Conservation (phyloP, 768 basidiomycete genomes). For the Mycena sanguinolenta region DNA sequence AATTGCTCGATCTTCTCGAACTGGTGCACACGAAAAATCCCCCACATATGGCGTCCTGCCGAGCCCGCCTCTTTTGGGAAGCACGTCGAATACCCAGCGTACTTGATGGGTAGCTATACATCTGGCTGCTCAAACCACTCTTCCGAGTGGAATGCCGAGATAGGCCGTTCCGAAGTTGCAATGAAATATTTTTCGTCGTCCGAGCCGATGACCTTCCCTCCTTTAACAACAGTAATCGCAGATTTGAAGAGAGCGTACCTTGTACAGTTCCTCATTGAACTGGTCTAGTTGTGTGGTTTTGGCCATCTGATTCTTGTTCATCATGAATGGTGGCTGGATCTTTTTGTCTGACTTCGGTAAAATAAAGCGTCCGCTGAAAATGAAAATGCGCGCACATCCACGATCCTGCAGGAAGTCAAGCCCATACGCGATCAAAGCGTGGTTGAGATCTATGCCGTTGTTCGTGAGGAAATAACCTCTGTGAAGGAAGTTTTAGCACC, state of each 20-base stretch:
- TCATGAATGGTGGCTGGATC: conserved; percentile 97
- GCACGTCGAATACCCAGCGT: conserved; percentile 92
- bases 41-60: conserved; percentile 98
- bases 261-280: conserved; percentile 99
- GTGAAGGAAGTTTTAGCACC: conserved; percentile 96
- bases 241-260: conserved; percentile 48
- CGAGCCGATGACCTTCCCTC: conserved; percentile 78
- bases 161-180: conserved; percentile 98
- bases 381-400: conserved; percentile 52
- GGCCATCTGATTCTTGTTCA: conserved; percentile 97
- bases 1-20: conserved; percentile 99
- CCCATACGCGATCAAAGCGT: conserved; percentile 94
- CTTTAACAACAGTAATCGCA: background rate
- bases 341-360: conserved; percentile 71
- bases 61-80: conserved; percentile 99
- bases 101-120: conserved; percentile 90
- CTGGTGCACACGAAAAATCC: conserved; percentile 99
- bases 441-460: conserved; percentile 97
- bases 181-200: conserved; percentile 99
- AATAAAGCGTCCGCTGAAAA: background rate
- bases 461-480: conserved; percentile 96
- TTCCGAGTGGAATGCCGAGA: conserved; percentile 94
- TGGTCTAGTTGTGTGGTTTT: conserved; percentile 98
- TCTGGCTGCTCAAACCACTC: conserved; percentile 98
- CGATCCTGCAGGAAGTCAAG: conserved; percentile 90